These are phyloP conservation scores for Leccinum pachyderme DNA, from an alignment of 1,284 basidiomycete species.

Conservation along the genomic window DNA sequence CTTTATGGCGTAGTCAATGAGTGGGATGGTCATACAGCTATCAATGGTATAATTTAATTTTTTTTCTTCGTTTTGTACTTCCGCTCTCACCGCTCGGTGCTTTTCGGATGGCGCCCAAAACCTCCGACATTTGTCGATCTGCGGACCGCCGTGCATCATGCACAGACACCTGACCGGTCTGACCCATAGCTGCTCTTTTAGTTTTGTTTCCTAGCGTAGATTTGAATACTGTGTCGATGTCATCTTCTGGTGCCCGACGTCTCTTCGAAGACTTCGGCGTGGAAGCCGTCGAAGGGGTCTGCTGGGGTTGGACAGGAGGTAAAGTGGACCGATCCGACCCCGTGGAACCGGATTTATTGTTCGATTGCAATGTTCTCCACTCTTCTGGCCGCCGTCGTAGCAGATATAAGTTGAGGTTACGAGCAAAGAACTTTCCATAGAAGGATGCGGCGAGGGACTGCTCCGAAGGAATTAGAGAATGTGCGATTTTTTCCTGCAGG, in stretches of 20 bases:
- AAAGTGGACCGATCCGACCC: slow-evolving; percentile 7
- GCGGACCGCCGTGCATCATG: slow-evolving; percentile 12
- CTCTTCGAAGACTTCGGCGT: slow-evolving; percentile 29
- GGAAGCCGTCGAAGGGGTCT: not conserved
- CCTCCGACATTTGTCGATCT: slow-evolving; percentile 34
- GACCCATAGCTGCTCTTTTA: slow-evolving; percentile 41
- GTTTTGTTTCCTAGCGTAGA: slow-evolving; percentile 53
- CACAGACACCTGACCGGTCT: slow-evolving; percentile 3
- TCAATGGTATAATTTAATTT: slow-evolving; percentile 2
- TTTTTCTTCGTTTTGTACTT: slow-evolving; percentile 22
- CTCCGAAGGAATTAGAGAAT: slow-evolving; percentile 71
- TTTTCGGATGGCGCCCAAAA: slow-evolving; percentile 31
- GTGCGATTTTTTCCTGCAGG: slow-evolving; percentile 85
- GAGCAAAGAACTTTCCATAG: slow-evolving; percentile 85
- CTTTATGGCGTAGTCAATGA: slow-evolving; percentile 3
- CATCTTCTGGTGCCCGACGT: slow-evolving; percentile 43
- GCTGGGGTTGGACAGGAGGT: not conserved
- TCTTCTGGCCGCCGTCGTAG: slow-evolving; percentile 77
- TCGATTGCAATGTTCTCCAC: slow-evolving; percentile 67
- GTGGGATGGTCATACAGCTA: too few relatives aligned
- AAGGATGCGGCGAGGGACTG: slow-evolving; percentile 69
- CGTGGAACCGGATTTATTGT: slow-evolving; percentile 14
- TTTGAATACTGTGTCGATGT: slow-evolving; percentile 72
- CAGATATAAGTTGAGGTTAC: slow-evolving; percentile 76
- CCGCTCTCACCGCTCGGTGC: slow-evolving; percentile 24